A percentile compares a stretch with the other conserved stretches of the same genome.
Evolutionary conservation across 2,329 filamentous ascomycete species (phyloP).

Genomic region (Penicillium polonicum): DNA sequence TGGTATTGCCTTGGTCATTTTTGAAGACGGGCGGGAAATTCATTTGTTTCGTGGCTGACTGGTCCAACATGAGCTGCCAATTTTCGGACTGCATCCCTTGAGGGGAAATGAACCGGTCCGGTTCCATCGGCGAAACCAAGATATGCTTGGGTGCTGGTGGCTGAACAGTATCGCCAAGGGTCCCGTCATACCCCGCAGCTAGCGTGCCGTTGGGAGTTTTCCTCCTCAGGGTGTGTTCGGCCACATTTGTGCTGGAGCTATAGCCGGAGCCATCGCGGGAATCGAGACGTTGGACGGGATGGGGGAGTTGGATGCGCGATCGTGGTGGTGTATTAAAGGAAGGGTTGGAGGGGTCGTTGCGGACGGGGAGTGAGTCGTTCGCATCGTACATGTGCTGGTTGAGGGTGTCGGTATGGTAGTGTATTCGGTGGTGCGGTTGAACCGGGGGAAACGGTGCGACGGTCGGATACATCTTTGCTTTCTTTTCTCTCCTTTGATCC

Average conservation of each 20-base stretch:
- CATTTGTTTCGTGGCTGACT: slow-evolving; percentile 32
- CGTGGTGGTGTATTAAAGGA: slow-evolving; percentile 31
- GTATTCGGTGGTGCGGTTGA: slow-evolving; percentile 42
- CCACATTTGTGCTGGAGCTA: slow-evolving; percentile 25
- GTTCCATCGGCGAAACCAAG: slow-evolving; percentile 62
- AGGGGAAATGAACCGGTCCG: slow-evolving; percentile 33
- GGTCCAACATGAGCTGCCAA: slow-evolving; percentile 34
- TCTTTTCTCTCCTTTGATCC: slow-evolving; percentile 8
- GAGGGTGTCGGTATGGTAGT: slow-evolving; percentile 31
- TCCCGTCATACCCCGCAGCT: slow-evolving; percentile 86
- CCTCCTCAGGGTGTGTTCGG: slow-evolving; percentile 77
- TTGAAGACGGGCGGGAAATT: slow-evolving; percentile 44
- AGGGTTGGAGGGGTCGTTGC: slow-evolving; percentile 28
- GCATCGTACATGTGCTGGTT: slow-evolving; percentile 33
- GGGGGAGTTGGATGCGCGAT: slow-evolving; percentile 39
- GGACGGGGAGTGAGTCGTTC: slow-evolving; percentile 27
- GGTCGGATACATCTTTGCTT: slow-evolving; percentile 49
- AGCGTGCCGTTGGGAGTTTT: slow-evolving; percentile 96
- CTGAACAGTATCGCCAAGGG: slow-evolving; percentile 66
- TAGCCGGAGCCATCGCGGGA: slow-evolving; percentile 28
- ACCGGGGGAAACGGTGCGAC: slow-evolving; percentile 46
- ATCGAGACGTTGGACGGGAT: slow-evolving; percentile 41
- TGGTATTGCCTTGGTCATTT: slow-evolving; percentile 31
- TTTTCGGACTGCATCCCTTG: slow-evolving; percentile 34
- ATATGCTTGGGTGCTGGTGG: slow-evolving; percentile 78